phyloP scores from a whole-genome alignment of 2,329 filamentous ascomycete genomes.

The Dothistroma septosporum region DNA sequence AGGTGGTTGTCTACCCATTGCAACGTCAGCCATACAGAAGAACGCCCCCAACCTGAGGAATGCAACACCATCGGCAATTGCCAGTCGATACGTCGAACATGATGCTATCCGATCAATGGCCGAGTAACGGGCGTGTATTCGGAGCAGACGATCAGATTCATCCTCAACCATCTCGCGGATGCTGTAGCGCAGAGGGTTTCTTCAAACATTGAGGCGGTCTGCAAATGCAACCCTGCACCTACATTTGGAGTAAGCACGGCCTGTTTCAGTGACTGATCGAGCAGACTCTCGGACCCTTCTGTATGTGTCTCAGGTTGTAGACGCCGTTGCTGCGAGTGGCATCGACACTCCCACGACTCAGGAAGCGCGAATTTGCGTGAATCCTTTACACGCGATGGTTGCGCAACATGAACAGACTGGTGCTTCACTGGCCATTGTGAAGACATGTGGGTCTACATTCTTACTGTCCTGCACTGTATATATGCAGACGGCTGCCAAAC shows the following conservation, averaged over 20 bases:
- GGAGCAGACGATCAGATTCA: conserved; percentile 15
- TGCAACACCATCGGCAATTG: conserved; percentile 25
- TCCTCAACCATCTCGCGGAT: conserved; percentile 12
- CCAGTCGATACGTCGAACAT: conserved; percentile 6
- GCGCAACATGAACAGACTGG: conserved; percentile 14
- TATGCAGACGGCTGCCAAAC: conserved; percentile 18
- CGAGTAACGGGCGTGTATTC: conserved; percentile 10
- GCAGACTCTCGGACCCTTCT: conserved; percentile 24
- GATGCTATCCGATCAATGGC: conserved; percentile 7
- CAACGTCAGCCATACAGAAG: conserved; percentile 21
- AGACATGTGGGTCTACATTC: conserved; percentile 15
- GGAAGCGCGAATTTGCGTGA: conserved; percentile 12
- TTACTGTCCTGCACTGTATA: conserved; percentile 16
- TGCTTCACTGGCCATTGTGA: conserved; percentile 10
- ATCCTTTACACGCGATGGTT: conserved; percentile 11
- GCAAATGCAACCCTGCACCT: conserved; percentile 22
- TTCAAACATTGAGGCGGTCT: conserved; percentile 25
- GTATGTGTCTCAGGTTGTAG: conserved; percentile 15
- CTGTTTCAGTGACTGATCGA: conserved; percentile 30
- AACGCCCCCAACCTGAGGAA: conserved; percentile 31
- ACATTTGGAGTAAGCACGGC: conserved; percentile 24
- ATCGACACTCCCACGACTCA: conserved; percentile 10
- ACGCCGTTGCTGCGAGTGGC: conserved; percentile 12
- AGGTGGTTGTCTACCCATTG: conserved; percentile 20
- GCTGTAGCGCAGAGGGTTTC: conserved; percentile 8